These are phyloP conservation scores for Sporothrix variecibatus DNA, from an alignment of 2,329 filamentous ascomycete genomes.

Conservation along the genomic window DNA sequence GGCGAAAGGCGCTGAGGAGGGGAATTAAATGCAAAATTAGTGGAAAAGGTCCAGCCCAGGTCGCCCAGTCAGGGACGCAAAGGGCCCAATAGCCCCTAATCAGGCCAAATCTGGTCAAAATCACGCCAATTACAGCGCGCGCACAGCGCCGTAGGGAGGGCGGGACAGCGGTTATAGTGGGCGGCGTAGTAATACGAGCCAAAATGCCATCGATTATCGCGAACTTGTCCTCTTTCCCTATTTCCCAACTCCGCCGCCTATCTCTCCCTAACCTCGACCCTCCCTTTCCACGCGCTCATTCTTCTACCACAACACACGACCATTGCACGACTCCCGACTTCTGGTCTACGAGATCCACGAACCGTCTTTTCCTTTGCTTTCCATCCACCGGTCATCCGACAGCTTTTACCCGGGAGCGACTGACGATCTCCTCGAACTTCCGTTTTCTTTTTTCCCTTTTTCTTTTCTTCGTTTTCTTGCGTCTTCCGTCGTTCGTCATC, in stretches of 20 bases:
- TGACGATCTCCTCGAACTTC: background rate
- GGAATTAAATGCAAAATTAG: constrained; percentile 2
- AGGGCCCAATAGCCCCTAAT: background rate
- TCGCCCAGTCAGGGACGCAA: background rate
- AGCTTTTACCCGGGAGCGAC: constrained; percentile 6
- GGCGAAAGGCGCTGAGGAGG: constrained; percentile 8
- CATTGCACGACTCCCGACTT: background rate
- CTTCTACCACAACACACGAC: background rate
- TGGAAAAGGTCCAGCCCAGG: background rate
- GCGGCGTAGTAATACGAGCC: constrained; percentile 11
- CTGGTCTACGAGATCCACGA: background rate
- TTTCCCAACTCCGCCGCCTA: constrained; percentile 18
- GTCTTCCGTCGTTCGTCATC: background rate
- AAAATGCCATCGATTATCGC: constrained; percentile 27
- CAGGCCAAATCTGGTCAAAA: background rate
- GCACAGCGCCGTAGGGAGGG: background rate
- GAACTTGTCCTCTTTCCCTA: constrained; percentile 31
- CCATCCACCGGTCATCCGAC: background rate
- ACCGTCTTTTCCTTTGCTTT: background rate
- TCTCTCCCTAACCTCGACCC: background rate
- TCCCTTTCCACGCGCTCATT: constrained; percentile 17
- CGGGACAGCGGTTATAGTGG: background rate
- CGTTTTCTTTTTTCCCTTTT: background rate
- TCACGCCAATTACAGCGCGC: constrained; percentile 3
- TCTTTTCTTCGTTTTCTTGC: background rate